Evolutionary conservation across 108 stramenopile genomes (phyloP).

Genomic region (Skeletonema potamos): DNA sequence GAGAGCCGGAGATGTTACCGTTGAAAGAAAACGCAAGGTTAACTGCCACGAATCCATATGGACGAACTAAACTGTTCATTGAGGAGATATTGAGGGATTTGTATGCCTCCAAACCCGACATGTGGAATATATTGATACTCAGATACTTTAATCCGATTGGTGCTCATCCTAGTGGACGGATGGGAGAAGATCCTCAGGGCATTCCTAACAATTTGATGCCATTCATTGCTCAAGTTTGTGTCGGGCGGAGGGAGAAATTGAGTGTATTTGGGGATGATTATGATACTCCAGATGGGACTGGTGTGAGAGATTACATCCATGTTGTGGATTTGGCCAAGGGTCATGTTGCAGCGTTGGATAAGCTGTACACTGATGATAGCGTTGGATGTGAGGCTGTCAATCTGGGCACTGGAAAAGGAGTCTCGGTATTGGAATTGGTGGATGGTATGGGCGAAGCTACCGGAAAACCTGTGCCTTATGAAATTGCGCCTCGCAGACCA

Average conservation of each 20-base stretch:
- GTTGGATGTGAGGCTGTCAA: constrained; percentile 91
- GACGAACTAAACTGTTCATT: constrained; percentile 97
- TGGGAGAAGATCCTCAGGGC: constrained; percentile 99
- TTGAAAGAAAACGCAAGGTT: constrained; percentile 77
- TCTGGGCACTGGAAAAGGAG: constrained; percentile 94
- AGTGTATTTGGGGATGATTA: constrained; percentile 97
- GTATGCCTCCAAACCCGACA: constrained; percentile 52
- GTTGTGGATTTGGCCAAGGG: constrained; percentile 98
- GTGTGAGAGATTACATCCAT: constrained; percentile 99
- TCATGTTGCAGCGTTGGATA: constrained; percentile 92
- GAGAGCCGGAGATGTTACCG: constrained; percentile 91
- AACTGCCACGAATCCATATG: constrained; percentile 95
- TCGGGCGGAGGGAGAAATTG: constrained; percentile 91
- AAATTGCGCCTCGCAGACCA: constrained; percentile 82
- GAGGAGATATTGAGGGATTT: constrained; percentile 97
- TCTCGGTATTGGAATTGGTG: constrained; percentile 94
- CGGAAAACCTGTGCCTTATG: constrained; percentile 87
- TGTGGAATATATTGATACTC: constrained; percentile 85
- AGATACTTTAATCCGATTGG: constrained; percentile 99
- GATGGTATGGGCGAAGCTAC: constrained; percentile 90
- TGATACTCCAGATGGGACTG: constrained; percentile 98
- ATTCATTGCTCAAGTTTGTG: constrained; percentile 73
- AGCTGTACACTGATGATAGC: constrained; percentile 60
- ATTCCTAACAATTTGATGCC: constrained; percentile 74
- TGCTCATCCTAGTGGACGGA: constrained; percentile 93